These are phyloP conservation scores for Monosporascus sp. DNA, from an alignment of 2,329 filamentous ascomycete species.

Conservation along the genomic window DNA sequence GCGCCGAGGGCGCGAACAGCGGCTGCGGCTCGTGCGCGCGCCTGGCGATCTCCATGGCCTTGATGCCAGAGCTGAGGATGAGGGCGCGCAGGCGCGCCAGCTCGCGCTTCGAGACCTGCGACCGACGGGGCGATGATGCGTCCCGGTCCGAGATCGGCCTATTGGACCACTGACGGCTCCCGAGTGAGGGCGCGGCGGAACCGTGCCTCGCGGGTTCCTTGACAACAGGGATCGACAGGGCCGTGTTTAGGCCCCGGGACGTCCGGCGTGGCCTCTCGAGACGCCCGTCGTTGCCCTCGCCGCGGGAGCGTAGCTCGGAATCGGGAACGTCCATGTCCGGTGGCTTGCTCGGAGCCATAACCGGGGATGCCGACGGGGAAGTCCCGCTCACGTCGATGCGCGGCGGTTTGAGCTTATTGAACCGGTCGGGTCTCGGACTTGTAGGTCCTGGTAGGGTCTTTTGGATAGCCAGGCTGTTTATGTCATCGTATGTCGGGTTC, in stretches of 20 bases:
- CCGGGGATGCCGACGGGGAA: slow-evolving; percentile 31
- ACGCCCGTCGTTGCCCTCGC: slow-evolving; percentile 14
- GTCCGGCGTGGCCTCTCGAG: slow-evolving; percentile 25
- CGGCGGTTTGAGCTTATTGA: slow-evolving; percentile 44
- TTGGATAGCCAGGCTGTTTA: slow-evolving; percentile 7
- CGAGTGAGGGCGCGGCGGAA: slow-evolving; percentile 9
- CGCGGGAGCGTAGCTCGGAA: slow-evolving; percentile 27
- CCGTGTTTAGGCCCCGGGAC: slow-evolving; percentile 31
- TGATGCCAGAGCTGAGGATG: slow-evolving; percentile 80
- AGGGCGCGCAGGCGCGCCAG: slow-evolving; percentile 72
- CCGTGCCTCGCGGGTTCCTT: slow-evolving; percentile 2
- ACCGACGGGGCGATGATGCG: slow-evolving; percentile 29
- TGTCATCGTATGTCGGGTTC: slow-evolving; percentile 13
- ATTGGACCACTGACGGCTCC: slow-evolving; percentile 42
- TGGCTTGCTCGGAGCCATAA: slow-evolving; percentile 11
- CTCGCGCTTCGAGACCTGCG: slow-evolving; percentile 61
- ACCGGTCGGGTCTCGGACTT: slow-evolving; percentile 37
- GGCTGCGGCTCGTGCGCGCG: slow-evolving; percentile 49
- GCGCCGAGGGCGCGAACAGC: slow-evolving; percentile 23
- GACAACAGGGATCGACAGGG: slow-evolving; percentile 19
- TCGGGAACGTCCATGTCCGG: slow-evolving; percentile 33
- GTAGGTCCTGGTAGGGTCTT: slow-evolving; percentile 23
- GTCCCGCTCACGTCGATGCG: slow-evolving; percentile 41
- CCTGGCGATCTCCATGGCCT: slow-evolving; percentile 73
- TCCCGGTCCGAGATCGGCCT: slow-evolving; percentile 47